phyloP scores from a whole-genome alignment of 495 filamentous ascomycete species.

The Neurospora sp. region DNA sequence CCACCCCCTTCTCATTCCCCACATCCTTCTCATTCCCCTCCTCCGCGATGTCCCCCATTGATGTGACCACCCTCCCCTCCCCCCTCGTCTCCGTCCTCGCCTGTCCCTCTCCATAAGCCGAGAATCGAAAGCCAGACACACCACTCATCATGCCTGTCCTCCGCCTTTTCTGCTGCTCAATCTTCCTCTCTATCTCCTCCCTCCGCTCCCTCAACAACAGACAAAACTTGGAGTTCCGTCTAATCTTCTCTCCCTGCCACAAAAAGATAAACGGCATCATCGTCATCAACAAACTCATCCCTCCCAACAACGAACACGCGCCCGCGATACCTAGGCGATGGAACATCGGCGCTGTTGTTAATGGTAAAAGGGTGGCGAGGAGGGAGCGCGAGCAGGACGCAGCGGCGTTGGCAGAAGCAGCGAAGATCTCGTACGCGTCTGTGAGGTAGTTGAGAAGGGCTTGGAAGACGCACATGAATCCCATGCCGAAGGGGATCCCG shows the following conservation, averaged over 20 bases:
- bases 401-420: constrained; percentile 60
- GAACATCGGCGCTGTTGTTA: constrained; percentile 33
- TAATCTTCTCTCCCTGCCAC: constrained; percentile 30
- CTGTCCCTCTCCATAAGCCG: not conserved
- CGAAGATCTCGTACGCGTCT: constrained; percentile 66
- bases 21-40: not conserved
- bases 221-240: constrained; percentile 27
- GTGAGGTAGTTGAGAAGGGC: constrained; percentile 61
- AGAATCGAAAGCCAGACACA: not conserved
- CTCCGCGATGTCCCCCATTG: not conserved
- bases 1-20: not conserved
- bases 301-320: constrained; percentile 29
- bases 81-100: not conserved
- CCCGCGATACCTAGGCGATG: constrained; percentile 24
- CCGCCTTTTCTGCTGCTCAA: constrained; percentile 17
- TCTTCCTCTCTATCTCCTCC: constrained; percentile 25
- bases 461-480: constrained; percentile 45
- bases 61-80: not conserved
- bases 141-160: no score
- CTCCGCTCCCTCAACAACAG: constrained; percentile 25
- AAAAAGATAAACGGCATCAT: constrained; percentile 31
- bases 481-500: constrained; percentile 59
- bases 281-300: constrained; percentile 28
- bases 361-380: constrained; percentile 52
- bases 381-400: constrained; percentile 49